Base-by-base conservation (phyloP, 1,139 yeast genomes). In the Petasospora rhodanensis region DNA sequence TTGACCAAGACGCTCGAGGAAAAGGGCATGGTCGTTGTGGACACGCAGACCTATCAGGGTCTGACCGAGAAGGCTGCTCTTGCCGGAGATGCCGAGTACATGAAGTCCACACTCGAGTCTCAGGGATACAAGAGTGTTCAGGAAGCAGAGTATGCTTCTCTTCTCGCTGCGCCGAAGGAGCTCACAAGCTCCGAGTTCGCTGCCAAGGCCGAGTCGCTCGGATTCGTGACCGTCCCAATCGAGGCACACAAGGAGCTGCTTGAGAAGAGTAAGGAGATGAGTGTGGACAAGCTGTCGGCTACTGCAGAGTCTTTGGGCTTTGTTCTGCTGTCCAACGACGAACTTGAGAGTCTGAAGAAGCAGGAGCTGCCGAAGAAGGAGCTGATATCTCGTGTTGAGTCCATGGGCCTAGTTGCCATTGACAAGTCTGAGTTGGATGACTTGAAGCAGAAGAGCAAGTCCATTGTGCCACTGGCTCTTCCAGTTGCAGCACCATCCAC, bases 401-500 rank as follows among this genome's bases (percentile, higher is more conserved):
- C 17, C 4, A 12, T 24, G 5, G 41, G 38, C 7, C 34, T 34
- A 14, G 34, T 29, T 18, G 26, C 34, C 5, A 15, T 37, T 15
- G 31, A 26, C 10, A 16, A 28, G 4, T 19, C 16, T 10, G 38
- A 40, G 24, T 24, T 35, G 9, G 25, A 30, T 13, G 20, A 23
- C 9, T 10, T 38, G 25, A 28, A 21, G 19, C 14, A 22, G 10
- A 18, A 28, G 21, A 26, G 14, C n/a, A 15, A 22, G 26, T 20
- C 9, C n/a, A n/a, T n/a, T n/a, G n/a, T 18, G 9, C 16, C 33
- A 17, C 2, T 24, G 14, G 10, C 25, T 24, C 31, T 54, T 28
- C 37, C 38, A 10, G 49, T 55, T 6, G 29, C 49, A 3, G 18
- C 36, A 1, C 45, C 58, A 16, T 48, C 54, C 26, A 46, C 44